Base-by-base conservation (phyloP, 495 filamentous ascomycete genomes). In the Aspergillus leporis region DNA sequence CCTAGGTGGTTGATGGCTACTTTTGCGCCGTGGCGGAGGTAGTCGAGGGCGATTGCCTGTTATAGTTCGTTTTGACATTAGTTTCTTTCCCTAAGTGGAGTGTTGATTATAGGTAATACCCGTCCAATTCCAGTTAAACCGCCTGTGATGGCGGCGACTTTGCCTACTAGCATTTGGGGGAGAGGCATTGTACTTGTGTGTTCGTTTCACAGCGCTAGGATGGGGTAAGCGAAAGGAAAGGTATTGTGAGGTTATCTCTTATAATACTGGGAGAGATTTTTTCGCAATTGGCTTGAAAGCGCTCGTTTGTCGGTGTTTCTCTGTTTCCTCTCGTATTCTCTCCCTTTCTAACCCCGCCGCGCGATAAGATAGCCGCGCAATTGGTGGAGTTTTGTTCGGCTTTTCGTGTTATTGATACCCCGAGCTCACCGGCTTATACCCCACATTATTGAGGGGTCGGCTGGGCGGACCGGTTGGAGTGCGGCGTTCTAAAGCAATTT, bases 51-150 rank as follows among this genome's bases (percentile, higher is more conserved):
- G 59, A 91, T 91, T 61, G 89, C 88, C 73, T 77, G 7, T 59
- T 31, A 53, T 56, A 1, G 18, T 51, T 59, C 41, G 31, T 48
- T 43, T 23, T 30, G 28, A n/a, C 23, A 3, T 25, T 34, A 6
- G 21, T 43, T 10, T 40, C 32, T 43, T 5, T 55, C 8, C 51
- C 13, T 10, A 12, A 32, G 22, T 28, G 32, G 21, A 1, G 14
- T 12, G 48, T 16, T 22, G 13, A 40, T 40, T 8, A 23, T 9
- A 25, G 7, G 10, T 32, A 43, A 13, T 71, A 77, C 75, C 31
- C 88, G 81, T 47, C 89, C 89, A 62, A 92, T 92, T 55, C 89
- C 89, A 1, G 89, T 90, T 1, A 87, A 83, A 43, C 87, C 87
- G 60, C 89, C 89, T 5, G 89, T 91, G 60, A 92, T 86, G 68